Percentiles rank a stretch among this genome's conserved stretches.
phyloP scores from a whole-genome alignment of 805 yeast species.

The Starmerella bombicola region DNA sequence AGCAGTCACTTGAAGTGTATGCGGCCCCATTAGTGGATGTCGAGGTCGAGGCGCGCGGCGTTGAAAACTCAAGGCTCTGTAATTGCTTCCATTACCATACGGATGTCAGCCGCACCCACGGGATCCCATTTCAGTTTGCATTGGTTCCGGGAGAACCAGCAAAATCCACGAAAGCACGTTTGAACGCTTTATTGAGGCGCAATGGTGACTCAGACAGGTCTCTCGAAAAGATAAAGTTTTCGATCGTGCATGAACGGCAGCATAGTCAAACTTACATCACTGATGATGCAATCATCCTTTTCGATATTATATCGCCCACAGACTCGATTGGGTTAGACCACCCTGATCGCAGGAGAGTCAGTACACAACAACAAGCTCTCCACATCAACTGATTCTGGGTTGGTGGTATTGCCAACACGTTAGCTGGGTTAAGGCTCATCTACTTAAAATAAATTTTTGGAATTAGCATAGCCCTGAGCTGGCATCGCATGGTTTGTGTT shows the following conservation, averaged over 20 bases:
- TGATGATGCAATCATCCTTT: slow-evolving; percentile 44
- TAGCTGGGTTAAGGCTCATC: too few relatives aligned
- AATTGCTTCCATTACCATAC: slow-evolving; percentile 67
- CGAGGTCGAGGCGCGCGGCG: slow-evolving; percentile 12
- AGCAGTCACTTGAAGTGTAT: slow-evolving; percentile 43
- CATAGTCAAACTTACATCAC: slow-evolving; percentile 30
- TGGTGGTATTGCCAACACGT: too few relatives aligned
- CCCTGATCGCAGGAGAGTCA: slow-evolving; percentile 46
- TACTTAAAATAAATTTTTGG: too few relatives aligned
- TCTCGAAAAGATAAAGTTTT: slow-evolving; percentile 61
- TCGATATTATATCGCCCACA: slow-evolving; percentile 39
- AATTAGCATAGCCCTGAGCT: too few relatives aligned
- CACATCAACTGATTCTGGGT: slow-evolving; percentile 19
- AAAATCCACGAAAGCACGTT: slow-evolving; percentile 47
- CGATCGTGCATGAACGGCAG: slow-evolving; percentile 32
- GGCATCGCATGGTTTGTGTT: too few relatives aligned
- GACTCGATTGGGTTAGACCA: slow-evolving; percentile 71
- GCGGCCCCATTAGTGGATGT: slow-evolving; percentile 24
- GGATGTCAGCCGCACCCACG: slow-evolving; percentile 33
- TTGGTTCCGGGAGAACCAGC: slow-evolving; percentile 50
- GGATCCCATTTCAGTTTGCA: slow-evolving; percentile 64
- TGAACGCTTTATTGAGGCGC: slow-evolving; percentile 58
- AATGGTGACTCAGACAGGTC: slow-evolving; percentile 44
- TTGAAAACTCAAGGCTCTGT: slow-evolving; percentile 28
- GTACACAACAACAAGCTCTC: slow-evolving; percentile 18